Conservation (phyloP, 768 basidiomycete genomes). For the Lenzites betulinus region DNA sequence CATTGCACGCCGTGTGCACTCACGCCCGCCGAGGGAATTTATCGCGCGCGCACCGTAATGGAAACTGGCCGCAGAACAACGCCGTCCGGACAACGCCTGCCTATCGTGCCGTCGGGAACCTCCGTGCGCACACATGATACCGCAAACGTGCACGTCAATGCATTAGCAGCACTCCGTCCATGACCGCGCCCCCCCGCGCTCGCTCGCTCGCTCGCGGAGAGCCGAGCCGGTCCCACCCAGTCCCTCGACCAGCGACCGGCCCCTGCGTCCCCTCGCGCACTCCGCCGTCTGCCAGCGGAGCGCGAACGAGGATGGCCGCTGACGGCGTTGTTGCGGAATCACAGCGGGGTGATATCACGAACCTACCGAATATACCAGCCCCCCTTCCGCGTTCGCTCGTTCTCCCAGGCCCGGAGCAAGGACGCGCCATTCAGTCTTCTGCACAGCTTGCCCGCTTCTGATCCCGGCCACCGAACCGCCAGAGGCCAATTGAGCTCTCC, state of each 20-base stretch:
- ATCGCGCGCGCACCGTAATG: not conserved
- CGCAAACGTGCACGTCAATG: slow-evolving; percentile 7
- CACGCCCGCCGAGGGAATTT: not conserved
- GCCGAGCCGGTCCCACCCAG: slow-evolving; percentile 12
- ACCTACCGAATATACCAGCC: slow-evolving; percentile 7
- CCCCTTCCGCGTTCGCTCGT: not conserved
- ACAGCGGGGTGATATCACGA: slow-evolving; percentile 7
- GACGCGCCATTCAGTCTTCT: slow-evolving; percentile 11
- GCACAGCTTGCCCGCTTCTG: slow-evolving; percentile 21
- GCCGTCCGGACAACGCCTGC: slow-evolving; percentile 10
- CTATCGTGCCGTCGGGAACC: slow-evolving; percentile 10
- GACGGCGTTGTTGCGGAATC: slow-evolving; percentile 16
- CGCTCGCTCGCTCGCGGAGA: slow-evolving; percentile 1
- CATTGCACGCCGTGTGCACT: not conserved
- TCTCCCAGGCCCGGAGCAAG: slow-evolving; percentile 13
- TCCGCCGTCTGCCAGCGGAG: slow-evolving; percentile 5
- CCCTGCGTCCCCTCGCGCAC: not conserved
- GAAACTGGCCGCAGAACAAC: not conserved
- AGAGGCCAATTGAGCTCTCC: not conserved
- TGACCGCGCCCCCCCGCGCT: not conserved
- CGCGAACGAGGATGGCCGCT: not conserved
- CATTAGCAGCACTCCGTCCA: slow-evolving; percentile 7
- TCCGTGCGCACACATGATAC: slow-evolving; percentile 3
- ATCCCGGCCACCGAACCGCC: slow-evolving; percentile 12
- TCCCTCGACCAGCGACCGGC: slow-evolving; percentile 3